phyloP scores from a whole-genome alignment of 805 yeast species.

The Schwanniomyces yamadae region DNA sequence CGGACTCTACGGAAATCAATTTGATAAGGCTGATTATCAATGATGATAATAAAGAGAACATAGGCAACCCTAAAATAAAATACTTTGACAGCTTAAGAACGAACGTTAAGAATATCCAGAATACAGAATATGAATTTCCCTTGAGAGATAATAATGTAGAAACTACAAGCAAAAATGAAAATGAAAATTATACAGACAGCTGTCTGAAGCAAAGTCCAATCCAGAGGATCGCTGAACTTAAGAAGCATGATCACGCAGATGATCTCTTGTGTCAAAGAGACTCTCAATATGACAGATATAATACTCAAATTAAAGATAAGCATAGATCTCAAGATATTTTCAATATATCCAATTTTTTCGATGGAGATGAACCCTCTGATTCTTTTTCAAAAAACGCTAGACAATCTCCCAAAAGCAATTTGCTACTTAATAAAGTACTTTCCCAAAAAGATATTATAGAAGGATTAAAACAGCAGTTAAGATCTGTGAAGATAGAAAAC shows the following conservation, averaged over 20 bases:
- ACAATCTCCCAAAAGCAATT: conserved; percentile 4
- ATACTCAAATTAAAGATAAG: not conserved
- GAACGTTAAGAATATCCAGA: conserved; percentile 21
- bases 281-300: not conserved
- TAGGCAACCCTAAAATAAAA: not conserved
- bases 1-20: conserved; percentile 8
- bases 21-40: conserved; percentile 7
- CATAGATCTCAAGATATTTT: not conserved
- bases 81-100: conserved; percentile 20
- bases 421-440: conserved; percentile 8
- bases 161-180: too few relatives aligned
- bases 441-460: conserved; percentile 7
- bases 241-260: not conserved
- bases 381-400: not conserved
- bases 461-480: conserved; percentile 4
- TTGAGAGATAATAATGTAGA: not conserved
- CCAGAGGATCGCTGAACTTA: not conserved
- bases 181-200: not conserved
- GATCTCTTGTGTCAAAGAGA: not conserved
- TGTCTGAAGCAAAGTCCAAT: not conserved
- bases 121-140: conserved; percentile 21
- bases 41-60: conserved; percentile 6
- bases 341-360: too few relatives aligned
- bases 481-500: conserved; percentile 2
- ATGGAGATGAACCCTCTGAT: not conserved